Evolutionary conservation across 2,329 filamentous ascomycete genomes (phyloP).

Genomic region (Fonsecaea nubica): DNA sequence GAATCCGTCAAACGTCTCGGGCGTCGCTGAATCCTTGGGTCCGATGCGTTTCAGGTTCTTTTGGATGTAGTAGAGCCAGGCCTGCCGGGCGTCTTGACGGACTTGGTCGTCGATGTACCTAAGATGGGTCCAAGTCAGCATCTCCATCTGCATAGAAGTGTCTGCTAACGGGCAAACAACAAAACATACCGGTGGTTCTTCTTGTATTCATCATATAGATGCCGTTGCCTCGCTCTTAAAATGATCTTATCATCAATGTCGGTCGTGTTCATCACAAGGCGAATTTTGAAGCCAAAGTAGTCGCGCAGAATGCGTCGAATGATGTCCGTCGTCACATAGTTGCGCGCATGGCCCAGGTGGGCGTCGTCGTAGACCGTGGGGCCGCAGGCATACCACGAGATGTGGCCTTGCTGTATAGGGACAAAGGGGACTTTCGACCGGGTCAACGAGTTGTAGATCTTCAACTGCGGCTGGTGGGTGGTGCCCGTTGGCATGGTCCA

Average conservation of each 20-base stretch:
- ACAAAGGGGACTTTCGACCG: constrained; percentile 75
- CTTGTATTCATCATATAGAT: constrained; percentile 75
- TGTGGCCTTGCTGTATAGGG: constrained; percentile 70
- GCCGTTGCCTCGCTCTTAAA: constrained; percentile 73
- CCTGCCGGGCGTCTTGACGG: constrained; percentile 56
- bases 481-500: constrained; percentile 52
- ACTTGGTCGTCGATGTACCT: constrained; percentile 51
- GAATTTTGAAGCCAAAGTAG: constrained; percentile 82
- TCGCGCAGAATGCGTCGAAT: constrained; percentile 80
- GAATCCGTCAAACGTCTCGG: constrained; percentile 56
- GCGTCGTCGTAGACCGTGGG: constrained; percentile 85
- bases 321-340: constrained; percentile 91
- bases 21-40: constrained; percentile 47
- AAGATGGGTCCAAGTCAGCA: constrained; percentile 24
- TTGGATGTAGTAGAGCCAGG: constrained; percentile 65
- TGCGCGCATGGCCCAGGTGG: constrained; percentile 82
- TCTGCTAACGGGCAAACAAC: too few species aligned
- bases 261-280: constrained; percentile 93
- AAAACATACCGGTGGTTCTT: constrained; percentile 50
- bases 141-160: not conserved
- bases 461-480: constrained; percentile 62
- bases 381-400: constrained; percentile 89
- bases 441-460: constrained; percentile 81
- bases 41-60: constrained; percentile 69
- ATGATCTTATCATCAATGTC: constrained; percentile 81